Evolutionary conservation across 306 rosid species (phyloP).

Genomic region (Malus sylvestris): DNA sequence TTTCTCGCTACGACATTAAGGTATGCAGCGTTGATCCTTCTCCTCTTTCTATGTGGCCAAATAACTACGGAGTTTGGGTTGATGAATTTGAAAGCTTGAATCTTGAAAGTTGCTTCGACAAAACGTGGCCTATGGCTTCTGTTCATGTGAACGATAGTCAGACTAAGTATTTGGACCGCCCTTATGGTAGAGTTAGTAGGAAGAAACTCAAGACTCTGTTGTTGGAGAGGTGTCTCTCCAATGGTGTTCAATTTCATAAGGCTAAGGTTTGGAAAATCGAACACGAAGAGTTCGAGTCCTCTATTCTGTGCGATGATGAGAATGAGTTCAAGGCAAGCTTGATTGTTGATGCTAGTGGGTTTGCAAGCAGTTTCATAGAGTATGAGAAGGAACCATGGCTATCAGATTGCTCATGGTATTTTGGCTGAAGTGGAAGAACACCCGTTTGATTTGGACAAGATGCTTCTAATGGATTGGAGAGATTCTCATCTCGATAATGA

Average conservation of each 20-base stretch:
- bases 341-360: constrained; percentile 80
- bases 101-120: constrained; percentile 61
- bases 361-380: constrained; percentile 39
- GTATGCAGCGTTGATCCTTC: constrained; percentile 83
- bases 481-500: constrained; percentile 75
- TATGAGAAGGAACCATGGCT: constrained; percentile 53
- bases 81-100: constrained; percentile 65
- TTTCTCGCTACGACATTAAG: constrained; percentile 54
- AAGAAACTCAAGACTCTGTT: constrained; percentile 46
- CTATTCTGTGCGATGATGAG: constrained; percentile 55
- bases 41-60: constrained; percentile 79
- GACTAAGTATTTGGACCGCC: constrained; percentile 55
- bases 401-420: constrained; percentile 80
- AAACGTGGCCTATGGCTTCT: constrained; percentile 64
- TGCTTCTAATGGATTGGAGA: constrained; percentile 66
- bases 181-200: constrained; percentile 60
- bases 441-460: constrained; percentile 76
- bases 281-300: constrained; percentile 54
- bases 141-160: constrained; percentile 43
- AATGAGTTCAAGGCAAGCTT: constrained; percentile 49
- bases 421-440: constrained; percentile 70
- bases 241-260: constrained; percentile 56
- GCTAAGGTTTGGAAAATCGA: constrained; percentile 60
- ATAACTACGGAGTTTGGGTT: constrained; percentile 80
- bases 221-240: constrained; percentile 44